A percentile compares a stretch with the other conserved stretches of the same genome.
Evolutionary conservation across 495 filamentous ascomycete genomes (phyloP).

Genomic region (Penicillium angulare): DNA sequence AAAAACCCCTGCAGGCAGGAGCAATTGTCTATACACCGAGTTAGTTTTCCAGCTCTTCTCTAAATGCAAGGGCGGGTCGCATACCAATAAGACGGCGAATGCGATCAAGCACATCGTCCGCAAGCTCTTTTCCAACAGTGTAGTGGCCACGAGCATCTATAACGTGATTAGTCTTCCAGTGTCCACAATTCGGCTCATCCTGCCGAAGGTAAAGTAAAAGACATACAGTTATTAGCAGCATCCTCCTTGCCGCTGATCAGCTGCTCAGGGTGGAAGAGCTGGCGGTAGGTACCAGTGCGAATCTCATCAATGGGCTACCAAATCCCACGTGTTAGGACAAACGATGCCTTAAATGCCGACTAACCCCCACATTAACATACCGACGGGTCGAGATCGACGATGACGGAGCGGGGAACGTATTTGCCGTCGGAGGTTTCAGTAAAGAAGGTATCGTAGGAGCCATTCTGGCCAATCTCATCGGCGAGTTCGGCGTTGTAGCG

Average conservation of each 20-base stretch:
- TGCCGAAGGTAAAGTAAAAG: not conserved
- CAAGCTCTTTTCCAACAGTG: constrained; percentile 88
- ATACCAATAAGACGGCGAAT: constrained; percentile 79
- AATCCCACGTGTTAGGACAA: not conserved
- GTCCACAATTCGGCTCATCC: not conserved
- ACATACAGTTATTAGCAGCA: constrained; percentile 82
- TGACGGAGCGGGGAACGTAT: constrained; percentile 82
- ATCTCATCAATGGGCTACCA: constrained; percentile 82
- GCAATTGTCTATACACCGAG: constrained; percentile 73
- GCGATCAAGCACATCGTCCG: constrained; percentile 78
- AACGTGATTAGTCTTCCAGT: constrained; percentile 24
- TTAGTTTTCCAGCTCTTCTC: constrained; percentile 14
- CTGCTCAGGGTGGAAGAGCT: constrained; percentile 86
- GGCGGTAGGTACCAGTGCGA: constrained; percentile 75
- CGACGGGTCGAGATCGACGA: constrained; percentile 46
- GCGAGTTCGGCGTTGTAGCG: constrained; percentile 58
- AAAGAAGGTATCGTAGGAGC: constrained; percentile 89
- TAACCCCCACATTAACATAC: constrained; percentile 35
- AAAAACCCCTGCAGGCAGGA: constrained; percentile 86
- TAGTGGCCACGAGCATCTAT: constrained; percentile 87
- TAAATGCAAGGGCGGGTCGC: constrained; percentile 14
- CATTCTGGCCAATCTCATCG: constrained; percentile 59
- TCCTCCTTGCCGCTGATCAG: constrained; percentile 91
- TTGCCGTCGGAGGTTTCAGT: constrained; percentile 83
- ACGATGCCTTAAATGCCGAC: constrained; percentile 5